Evolutionary conservation across 768 basidiomycete genomes (phyloP), one percentile per base, ranked within the genome.

Genomic region (Plicaturopsis crispa): DNA sequence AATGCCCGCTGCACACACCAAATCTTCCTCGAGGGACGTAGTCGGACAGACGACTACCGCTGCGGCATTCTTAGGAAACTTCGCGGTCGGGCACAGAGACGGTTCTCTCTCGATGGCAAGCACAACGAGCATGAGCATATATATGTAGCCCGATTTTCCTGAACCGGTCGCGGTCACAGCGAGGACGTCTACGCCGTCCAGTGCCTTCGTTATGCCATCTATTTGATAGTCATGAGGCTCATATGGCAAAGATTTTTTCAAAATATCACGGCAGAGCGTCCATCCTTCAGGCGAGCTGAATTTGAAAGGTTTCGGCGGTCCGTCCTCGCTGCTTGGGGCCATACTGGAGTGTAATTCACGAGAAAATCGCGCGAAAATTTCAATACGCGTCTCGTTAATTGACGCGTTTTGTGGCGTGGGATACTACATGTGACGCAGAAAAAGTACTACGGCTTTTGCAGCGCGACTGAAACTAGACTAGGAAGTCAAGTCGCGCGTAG

Each of bases 11-110:
- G 12, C 7, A 33, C 48, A 30, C 31, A 56, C 52, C 54, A 54
- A 52, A 31, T 56, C 48, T 21, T 49, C 26, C 30, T 52, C 45
- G 11, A 54, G 36, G 2, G 49, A 48, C 33, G 49, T 54, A 3
- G 51, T 56, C 12, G 53, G 55, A 23, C 43, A 44, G 16, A 54
- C 33, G 20, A 54, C 30, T 5, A 53, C 18, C 48, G 54, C 48
- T 1, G 34, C 46, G 2, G 48, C 38, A 34, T 49, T 41, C 6
- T 22, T 5, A 13, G 48, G 48, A 21, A 50, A 47, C 38, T 38
- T 42, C 30, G 21, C 34, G 23, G 16, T 28, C 1, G 40, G 36
- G 20, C 42, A 47, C 2, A 44, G 44, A 7, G 30, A 8, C 4
- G 42, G 49, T 11, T 45, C 26, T 2, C 34, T 16, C 6, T 41